Percentiles rank a stretch among this genome's conserved stretches.
Evolutionary conservation across 371 early-diverging fungal species (phyloP).

Genomic region (Ecytonucleospora hepatopenaei): DNA sequence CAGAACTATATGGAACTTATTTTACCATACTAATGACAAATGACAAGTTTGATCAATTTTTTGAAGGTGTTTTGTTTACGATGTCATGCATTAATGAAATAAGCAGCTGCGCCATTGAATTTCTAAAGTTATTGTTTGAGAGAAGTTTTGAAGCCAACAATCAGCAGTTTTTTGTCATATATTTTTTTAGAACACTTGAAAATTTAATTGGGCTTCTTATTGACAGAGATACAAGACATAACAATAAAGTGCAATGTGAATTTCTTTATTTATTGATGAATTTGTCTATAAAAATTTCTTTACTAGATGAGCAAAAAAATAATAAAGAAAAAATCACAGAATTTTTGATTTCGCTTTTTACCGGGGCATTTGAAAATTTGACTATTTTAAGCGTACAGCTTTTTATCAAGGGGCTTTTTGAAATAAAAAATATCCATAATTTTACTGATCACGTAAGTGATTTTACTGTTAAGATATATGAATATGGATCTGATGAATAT

Average conservation of each 20-base stretch:
- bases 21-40: conserved; percentile 24
- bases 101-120: conserved; percentile 13
- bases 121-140: conserved; percentile 22
- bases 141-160: conserved; percentile 27
- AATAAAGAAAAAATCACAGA: conserved; percentile 22
- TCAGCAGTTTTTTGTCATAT: conserved; percentile 29
- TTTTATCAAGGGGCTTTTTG: conserved; percentile 42
- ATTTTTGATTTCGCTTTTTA: conserved; percentile 22
- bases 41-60: conserved; percentile 14
- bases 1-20: conserved; percentile 12
- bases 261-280: conserved; percentile 29
- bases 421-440: conserved; percentile 27
- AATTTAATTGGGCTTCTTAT: conserved; percentile 49
- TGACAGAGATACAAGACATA: conserved; percentile 44
- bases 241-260: conserved; percentile 21
- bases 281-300: conserved; percentile 18
- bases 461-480: conserved; percentile 45
- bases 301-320: conserved; percentile 7
- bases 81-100: conserved; percentile 34
- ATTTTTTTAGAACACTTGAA: conserved; percentile 35
- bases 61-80: conserved; percentile 25
- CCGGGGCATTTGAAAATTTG: conserved; percentile 37
- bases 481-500: conserved; percentile 48
- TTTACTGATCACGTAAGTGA: conserved; percentile 46
- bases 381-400: conserved; percentile 27